Evolutionary conservation across 257 asterid genomes (phyloP).

Genomic region (Solanum arcanum): DNA sequence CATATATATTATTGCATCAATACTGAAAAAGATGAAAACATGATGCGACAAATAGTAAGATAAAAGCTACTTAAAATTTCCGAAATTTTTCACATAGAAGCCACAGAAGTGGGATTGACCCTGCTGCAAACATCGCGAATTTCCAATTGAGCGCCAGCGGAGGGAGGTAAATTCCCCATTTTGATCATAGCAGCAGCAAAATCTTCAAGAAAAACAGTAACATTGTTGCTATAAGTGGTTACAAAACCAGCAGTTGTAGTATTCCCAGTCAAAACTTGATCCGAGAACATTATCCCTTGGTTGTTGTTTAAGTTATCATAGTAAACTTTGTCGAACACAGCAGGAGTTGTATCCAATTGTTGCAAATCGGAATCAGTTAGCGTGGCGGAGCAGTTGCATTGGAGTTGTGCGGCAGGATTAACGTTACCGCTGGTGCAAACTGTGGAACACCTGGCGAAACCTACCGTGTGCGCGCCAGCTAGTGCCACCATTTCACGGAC

Average conservation of each 20-base stretch:
- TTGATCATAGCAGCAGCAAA: slow-evolving; percentile 7
- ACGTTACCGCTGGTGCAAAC: neutral
- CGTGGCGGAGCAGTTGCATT: neutral
- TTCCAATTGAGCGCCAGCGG: neutral
- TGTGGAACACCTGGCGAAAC: neutral
- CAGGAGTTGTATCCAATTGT: neutral
- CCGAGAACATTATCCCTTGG: slow-evolving; percentile 2
- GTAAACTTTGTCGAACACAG: neutral
- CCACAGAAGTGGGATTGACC: neutral
- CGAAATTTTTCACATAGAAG: neutral
- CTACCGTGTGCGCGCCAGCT: neutral
- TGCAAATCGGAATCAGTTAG: neutral
- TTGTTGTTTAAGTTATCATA: neutral
- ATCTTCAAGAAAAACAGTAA: neutral
- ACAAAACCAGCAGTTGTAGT: neutral
- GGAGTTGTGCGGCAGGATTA: neutral
- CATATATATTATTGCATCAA: too few relatives aligned
- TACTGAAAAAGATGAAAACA: neutral
- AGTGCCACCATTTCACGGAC: neutral
- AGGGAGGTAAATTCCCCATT: slow-evolving; percentile 1
- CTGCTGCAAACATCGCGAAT: slow-evolving; percentile 4
- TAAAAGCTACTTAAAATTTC: neutral
- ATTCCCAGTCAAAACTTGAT: neutral
- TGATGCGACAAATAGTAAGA: neutral
- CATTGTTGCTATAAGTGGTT: neutral